Conservation (phyloP, 2,329 filamentous ascomycete genomes). For the Xylariaceae sp. region DNA sequence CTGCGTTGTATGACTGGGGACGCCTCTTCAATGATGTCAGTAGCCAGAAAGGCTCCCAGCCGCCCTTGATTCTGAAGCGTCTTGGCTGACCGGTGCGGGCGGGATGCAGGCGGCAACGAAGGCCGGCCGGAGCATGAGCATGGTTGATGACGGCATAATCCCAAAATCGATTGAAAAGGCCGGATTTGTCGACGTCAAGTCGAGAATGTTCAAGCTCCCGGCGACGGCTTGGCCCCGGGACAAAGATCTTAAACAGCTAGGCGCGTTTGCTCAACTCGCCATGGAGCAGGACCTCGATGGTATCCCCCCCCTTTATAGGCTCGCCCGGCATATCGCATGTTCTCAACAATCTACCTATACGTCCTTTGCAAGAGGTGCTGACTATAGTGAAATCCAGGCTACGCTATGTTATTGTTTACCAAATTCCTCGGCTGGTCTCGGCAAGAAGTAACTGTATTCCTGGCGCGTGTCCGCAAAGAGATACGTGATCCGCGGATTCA, state of each 20-base stretch:
- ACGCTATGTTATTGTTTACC: slow-evolving; percentile 29
- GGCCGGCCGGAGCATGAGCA: slow-evolving; percentile 44
- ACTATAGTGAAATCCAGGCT: slow-evolving; percentile 20
- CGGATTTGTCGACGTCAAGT: slow-evolving; percentile 55
- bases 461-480: slow-evolving; percentile 26
- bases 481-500: slow-evolving; percentile 24
- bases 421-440: slow-evolving; percentile 27
- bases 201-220: slow-evolving; percentile 47
- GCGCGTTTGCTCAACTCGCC: slow-evolving; percentile 28
- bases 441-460: slow-evolving; percentile 21
- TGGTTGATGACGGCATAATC: slow-evolving; percentile 50
- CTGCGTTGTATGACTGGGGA: slow-evolving; percentile 27
- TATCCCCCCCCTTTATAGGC: slow-evolving; percentile 5
- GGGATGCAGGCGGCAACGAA: slow-evolving; percentile 21
- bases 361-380: not conserved
- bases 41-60: slow-evolving; percentile 20
- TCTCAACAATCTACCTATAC: not conserved
- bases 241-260: slow-evolving; percentile 28
- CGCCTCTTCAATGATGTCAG: slow-evolving; percentile 39
- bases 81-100: not conserved
- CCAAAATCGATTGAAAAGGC: slow-evolving; percentile 49
- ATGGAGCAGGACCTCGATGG: slow-evolving; percentile 31
- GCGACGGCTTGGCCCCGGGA: slow-evolving; percentile 32
- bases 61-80: not conserved
- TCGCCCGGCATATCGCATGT: too few species aligned